Evolutionary conservation across 768 basidiomycete species (phyloP), one percentile per base, ranked within the genome.

Genomic region (Lactifluus hygrophoroides): DNA sequence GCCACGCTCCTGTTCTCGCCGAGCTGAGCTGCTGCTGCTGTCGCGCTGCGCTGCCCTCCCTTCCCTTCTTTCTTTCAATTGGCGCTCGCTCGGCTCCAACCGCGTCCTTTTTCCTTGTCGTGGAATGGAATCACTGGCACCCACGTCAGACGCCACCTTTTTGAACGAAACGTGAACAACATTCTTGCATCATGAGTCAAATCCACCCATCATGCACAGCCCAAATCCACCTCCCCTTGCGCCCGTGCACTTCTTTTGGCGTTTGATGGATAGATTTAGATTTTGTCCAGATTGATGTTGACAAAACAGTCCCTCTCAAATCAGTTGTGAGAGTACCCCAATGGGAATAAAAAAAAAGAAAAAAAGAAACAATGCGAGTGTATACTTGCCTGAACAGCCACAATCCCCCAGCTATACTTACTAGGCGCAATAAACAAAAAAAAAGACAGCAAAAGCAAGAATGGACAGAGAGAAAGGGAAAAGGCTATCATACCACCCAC

Each of bases 401-500:
- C 37, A 43, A 56, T 35, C 40, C 40, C 53, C 53, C 42, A 25
- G 37, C 53, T 51, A 43, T 60, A 60, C 59, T 60, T 60, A 60
- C 59, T 54, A 56, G 19, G 42, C 37, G 23, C 49, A 13, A 54
- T 30, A 49, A 30, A 48, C 34, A 56, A 30, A 30, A 48, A 23
- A 56, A 30, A 56, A 34, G 28, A 58, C 44, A 21, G 35, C 38
- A 54, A 44, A n/a, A 55, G 37, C 43, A 56, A 50, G 54, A 55
- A 46, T 30, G 28, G 45, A 46, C 34, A 46, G 34, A 50, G 34
- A 60, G 54, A 50, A 40, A 60, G 46, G 45, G 37, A n/a, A 47
- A 54, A 51, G 54, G 54, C 59, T 60, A 60, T 60, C 59, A 56
- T 60, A 60, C 59, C 59, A 56, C 54, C 48, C 48, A 60, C 54